phyloP scores from a whole-genome alignment of 1,284 basidiomycete genomes.

The Heterobasidion irregulare region DNA sequence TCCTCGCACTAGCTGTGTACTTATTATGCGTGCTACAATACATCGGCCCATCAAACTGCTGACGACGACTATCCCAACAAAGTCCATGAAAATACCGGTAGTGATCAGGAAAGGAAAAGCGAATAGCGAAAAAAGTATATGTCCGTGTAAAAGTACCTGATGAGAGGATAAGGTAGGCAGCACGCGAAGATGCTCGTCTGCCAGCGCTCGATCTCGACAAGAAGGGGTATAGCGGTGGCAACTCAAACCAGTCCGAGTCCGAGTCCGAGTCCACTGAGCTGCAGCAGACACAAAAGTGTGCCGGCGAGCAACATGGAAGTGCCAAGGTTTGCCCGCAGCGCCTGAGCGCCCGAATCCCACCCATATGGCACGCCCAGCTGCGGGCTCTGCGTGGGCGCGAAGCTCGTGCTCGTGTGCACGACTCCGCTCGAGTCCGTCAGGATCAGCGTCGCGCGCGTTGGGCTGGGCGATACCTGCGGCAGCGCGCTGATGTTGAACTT shows the following conservation, averaged over 20 bases:
- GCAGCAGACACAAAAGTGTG: background rate
- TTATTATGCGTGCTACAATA: background rate
- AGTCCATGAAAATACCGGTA: background rate
- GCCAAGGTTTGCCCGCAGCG: background rate
- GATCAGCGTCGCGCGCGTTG: slow-evolving; percentile 25
- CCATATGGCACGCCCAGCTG: slow-evolving; percentile 28
- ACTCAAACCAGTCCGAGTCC: background rate
- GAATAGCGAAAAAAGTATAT: background rate
- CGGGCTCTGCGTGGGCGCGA: slow-evolving; percentile 18
- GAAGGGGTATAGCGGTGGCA: background rate
- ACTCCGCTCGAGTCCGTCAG: slow-evolving; percentile 25
- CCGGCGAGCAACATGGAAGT: background rate
- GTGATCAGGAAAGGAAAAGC: background rate
- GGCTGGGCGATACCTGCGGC: slow-evolving; percentile 23
- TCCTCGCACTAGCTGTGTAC: too few relatives aligned
- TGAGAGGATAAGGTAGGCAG: background rate
- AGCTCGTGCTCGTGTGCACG: slow-evolving; percentile 19
- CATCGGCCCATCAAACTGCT: background rate
- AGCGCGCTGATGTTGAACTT: slow-evolving; percentile 22
- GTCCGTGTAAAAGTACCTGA: background rate
- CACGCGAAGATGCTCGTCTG: background rate
- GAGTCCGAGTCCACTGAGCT: too few relatives aligned
- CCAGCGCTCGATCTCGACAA: background rate
- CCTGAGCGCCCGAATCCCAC: slow-evolving; percentile 9
- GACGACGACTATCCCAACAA: background rate